Conservation (phyloP, 2,329 filamentous ascomycete species). For the Ramichloridium luteum region DNA sequence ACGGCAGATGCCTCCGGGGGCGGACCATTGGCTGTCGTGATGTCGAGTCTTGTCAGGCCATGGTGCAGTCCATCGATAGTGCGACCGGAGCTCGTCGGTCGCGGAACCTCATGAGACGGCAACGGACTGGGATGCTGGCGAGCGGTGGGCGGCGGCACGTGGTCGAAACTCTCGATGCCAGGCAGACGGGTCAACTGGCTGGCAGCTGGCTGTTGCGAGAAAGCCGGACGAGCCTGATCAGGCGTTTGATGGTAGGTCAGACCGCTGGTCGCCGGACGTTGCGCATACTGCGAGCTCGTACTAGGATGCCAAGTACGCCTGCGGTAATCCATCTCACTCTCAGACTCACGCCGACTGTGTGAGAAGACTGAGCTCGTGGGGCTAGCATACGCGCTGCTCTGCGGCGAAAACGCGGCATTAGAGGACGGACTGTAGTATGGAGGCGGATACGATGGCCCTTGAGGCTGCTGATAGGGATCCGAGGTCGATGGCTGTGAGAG, state of each 20-base stretch:
- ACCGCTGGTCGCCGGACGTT: conserved; percentile 56
- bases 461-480: conserved; percentile 61
- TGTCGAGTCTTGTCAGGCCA: conserved; percentile 54
- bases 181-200: conserved; percentile 59
- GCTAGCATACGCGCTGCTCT: conserved; percentile 50
- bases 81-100: conserved; percentile 29
- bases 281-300: conserved; percentile 47
- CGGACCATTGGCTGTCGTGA: conserved; percentile 36
- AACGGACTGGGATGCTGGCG: conserved; percentile 61
- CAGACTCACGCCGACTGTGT: conserved; percentile 55
- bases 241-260: conserved; percentile 65
- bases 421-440: conserved; percentile 40
- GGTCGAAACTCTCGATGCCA: conserved; percentile 85
- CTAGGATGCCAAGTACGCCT: conserved; percentile 86
- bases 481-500: conserved; percentile 69
- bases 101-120: conserved; percentile 48
- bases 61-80: conserved; percentile 50
- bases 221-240: conserved; percentile 45
- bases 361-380: conserved; percentile 54
- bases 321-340: conserved; percentile 63
- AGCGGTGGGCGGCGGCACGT: conserved; percentile 50
- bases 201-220: conserved; percentile 42
- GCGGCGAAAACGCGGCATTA: conserved; percentile 40
- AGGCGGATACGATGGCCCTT: conserved; percentile 42
- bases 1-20: too few species aligned